Conservation (phyloP, 768 basidiomycete genomes). For the Pleurotus citrinopileatus region DNA sequence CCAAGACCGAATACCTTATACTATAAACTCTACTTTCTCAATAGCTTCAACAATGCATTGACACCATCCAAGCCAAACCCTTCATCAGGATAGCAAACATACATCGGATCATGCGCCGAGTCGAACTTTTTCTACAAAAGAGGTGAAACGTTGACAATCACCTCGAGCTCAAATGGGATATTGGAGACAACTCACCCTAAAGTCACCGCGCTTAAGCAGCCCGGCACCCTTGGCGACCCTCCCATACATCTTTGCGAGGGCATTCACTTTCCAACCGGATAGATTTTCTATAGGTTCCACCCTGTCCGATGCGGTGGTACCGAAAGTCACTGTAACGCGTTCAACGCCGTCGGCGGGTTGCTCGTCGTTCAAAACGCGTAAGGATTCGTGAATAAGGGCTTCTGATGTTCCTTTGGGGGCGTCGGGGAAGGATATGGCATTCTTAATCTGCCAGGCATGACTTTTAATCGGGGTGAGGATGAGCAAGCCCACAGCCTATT, state of each 20-base stretch:
- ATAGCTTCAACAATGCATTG: conserved; percentile 36
- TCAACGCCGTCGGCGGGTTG: conserved; percentile 12
- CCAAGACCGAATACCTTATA: not conserved
- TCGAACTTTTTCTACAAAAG: conserved; percentile 41
- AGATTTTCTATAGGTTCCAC: conserved; percentile 41
- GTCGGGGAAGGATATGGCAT: conserved; percentile 49
- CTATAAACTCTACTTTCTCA: conserved; percentile 27
- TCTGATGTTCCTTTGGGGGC: conserved; percentile 56
- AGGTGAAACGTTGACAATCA: not conserved
- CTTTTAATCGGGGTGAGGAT: conserved; percentile 46
- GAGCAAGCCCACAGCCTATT: conserved; percentile 43
- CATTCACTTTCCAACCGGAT: conserved; percentile 43
- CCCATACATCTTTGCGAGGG: conserved; percentile 40
- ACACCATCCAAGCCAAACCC: conserved; percentile 46
- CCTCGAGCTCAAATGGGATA: not conserved
- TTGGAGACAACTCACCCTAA: conserved; percentile 30
- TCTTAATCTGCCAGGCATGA: conserved; percentile 52
- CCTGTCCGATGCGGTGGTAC: conserved; percentile 41
- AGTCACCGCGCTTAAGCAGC: conserved; percentile 39
- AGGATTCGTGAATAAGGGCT: conserved; percentile 43
- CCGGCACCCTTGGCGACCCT: conserved; percentile 36
- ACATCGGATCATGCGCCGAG: conserved; percentile 38
- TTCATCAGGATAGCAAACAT: conserved; percentile 48
- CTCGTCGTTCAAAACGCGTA: conserved; percentile 39
- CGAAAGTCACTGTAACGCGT: conserved; percentile 41